Base-by-base conservation (phyloP, 306 rosid genomes). In the Biancaea sappan region DNA sequence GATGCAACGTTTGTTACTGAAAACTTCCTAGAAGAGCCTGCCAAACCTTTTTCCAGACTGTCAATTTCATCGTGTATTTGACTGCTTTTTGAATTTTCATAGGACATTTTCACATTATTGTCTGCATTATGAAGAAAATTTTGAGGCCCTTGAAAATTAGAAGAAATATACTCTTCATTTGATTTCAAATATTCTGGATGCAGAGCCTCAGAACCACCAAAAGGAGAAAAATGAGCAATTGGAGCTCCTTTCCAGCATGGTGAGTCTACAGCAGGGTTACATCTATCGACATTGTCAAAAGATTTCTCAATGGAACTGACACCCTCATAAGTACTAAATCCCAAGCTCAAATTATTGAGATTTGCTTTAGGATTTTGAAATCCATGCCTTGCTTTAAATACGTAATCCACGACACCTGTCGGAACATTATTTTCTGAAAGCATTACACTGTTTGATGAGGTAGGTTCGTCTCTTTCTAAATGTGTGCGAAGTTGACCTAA, bases 201-300 rank as follows among this genome's bases (percentile, higher is more conserved):
- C 26, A 58, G 69, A 28, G 69, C 58, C 24, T 68, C 86, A 77
- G 83, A 73, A 69, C 80, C 82, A 60, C 69, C 85, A 73, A 84
- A 80, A 29, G 85, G 85, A 80, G 86, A 83, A 65, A 83, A 78
- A 48, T 52, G 80, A 68, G 74, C 31, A 46, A 71, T 73, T 31
- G 87, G 85, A 66, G 86, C 90, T 67, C 99, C 99, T 78, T 88
- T 95, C 99, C 99, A 95, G 84, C 99, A 95, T 15, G 99, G 99
- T 16, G 99, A 92, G 82, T 95, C 99, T 54, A 88, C 96, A 75
- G 88, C 84, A 67, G 86, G 86, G 79, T 87, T 90, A 81, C 77
- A 82, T 53, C 72, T 84, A 86, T 92, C 96, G 8, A 87, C 85
- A 76, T 61, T 77, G 41, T 83, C 89, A 71, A 91, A 72, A 29